Percentiles rank a stretch among this genome's conserved stretches.
Evolutionary conservation across 2,329 filamentous ascomycete genomes (phyloP).

Genomic region (Aspergillus phoenicis): DNA sequence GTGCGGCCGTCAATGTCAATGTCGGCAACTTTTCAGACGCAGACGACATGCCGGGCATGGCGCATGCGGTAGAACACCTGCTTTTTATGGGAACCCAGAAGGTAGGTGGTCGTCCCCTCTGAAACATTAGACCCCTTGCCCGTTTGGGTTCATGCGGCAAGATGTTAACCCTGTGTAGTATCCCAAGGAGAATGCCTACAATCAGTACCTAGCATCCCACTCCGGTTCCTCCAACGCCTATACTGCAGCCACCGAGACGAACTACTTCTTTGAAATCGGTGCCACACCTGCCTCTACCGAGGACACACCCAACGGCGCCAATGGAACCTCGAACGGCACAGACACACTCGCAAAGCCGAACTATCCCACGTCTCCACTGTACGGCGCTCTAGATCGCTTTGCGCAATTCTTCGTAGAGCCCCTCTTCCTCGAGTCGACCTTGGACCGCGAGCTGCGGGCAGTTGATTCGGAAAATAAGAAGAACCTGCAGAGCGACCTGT

Average conservation of each 20-base stretch:
- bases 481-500: conserved; percentile 87
- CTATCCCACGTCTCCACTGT: conserved; percentile 59
- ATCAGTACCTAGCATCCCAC: conserved; percentile 85
- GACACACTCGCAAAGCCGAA: conserved; percentile 20
- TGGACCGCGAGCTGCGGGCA: conserved; percentile 83
- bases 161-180: conserved; percentile 57
- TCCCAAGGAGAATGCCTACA: conserved; percentile 92
- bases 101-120: conserved; percentile 45
- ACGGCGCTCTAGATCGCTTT: conserved; percentile 85
- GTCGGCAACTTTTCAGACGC: conserved; percentile 95
- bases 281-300: conserved; percentile 64
- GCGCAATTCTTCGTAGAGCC: conserved; percentile 92
- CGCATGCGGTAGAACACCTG: conserved; percentile 93
- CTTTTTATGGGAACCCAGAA: conserved; percentile 99
- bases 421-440: conserved; percentile 78
- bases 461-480: conserved; percentile 98
- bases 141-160: background rate
- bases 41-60: conserved; percentile 88
- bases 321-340: conserved; percentile 30
- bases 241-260: conserved; percentile 89
- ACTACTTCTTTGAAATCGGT: conserved; percentile 96
- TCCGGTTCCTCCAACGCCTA: conserved; percentile 95
- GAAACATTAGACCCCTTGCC: background rate
- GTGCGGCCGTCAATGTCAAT: conserved; percentile 91
- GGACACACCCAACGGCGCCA: conserved; percentile 28